These are phyloP conservation scores for Cladosporium velox DNA, from an alignment of 2,329 filamentous ascomycete species.

Conservation along the genomic window DNA sequence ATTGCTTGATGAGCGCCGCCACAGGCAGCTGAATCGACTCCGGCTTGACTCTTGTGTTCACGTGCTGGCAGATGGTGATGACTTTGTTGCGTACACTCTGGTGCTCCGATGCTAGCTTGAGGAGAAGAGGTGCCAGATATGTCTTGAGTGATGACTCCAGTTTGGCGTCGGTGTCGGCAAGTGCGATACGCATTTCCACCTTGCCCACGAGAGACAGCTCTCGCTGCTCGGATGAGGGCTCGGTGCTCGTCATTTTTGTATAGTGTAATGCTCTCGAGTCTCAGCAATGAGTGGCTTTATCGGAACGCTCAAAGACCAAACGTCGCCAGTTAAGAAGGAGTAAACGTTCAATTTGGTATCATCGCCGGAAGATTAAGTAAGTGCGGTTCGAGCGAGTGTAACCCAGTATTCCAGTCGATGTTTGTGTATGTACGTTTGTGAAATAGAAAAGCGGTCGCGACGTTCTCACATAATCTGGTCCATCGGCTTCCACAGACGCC, in stretches of 20 bases:
- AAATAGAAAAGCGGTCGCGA: neutral
- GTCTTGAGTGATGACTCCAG: constrained; percentile 74
- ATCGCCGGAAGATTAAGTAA: neutral
- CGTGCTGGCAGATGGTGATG: constrained; percentile 69
- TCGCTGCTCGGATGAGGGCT: constrained; percentile 56
- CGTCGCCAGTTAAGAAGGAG: constrained; percentile 3
- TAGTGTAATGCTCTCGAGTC: neutral
- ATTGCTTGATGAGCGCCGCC: constrained; percentile 80
- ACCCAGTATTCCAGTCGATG: neutral
- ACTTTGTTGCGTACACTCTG: constrained; percentile 78
- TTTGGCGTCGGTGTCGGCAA: constrained; percentile 81
- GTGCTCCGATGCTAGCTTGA: constrained; percentile 84
- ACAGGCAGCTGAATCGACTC: constrained; percentile 77
- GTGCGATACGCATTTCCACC: constrained; percentile 79
- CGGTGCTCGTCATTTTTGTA: constrained; percentile 35
- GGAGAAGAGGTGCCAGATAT: constrained; percentile 77
- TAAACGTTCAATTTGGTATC: constrained; percentile 9
- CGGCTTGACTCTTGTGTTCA: constrained; percentile 65
- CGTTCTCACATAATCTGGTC: constrained; percentile 19
- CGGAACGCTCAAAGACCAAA: neutral
- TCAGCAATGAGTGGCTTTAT: neutral
- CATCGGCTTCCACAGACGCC: constrained; percentile 18
- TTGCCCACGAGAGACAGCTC: constrained; percentile 83
- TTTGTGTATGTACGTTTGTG: neutral
- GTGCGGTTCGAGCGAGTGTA: neutral